Base-by-base conservation (phyloP, 176 grass and related monocot species). In the Oryza nivara region DNA sequence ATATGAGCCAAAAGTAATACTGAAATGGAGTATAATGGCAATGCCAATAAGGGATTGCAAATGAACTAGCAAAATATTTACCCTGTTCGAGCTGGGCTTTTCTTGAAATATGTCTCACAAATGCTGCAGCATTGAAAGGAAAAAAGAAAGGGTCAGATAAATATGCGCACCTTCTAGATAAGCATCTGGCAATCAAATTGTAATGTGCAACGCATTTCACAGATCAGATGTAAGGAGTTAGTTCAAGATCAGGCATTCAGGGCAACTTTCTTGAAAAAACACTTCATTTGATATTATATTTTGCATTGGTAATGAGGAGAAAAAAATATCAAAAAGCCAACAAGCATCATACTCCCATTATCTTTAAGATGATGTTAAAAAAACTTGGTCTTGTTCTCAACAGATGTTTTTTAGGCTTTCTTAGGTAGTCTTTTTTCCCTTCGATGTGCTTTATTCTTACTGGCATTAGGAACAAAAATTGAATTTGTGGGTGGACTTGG, bases 21-120 rank as follows among this genome's bases (percentile, higher is more conserved):
- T 65, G 9, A 84, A 89, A 60, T 67, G 67, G 69, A 86, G 63
- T 73, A 58, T 75, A 16, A 56, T 34, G 60, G n/a, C 7, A 80
- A 70, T 35, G 16, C 10, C 25, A 74, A 46, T 17, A 20, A 60
- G 40, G 7, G 58, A 65, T 23, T 2, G n/a, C 17, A 9, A 80
- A 67, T 20, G 40, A 68, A 23, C 1, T 32, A 86, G 23, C 19
- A 28, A 25, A 74, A 41, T 38, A 90, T 47, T 88, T 92, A 99
- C 96, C 96, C 93, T 85, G 40, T 99, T 81, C 89, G 92, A 92
- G 82, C 88, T 48, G 96, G 93, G 79, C 67, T 77, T 83, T 99
- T 99, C 93, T 96, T 99, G 89, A 96, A 96, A 86, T 99, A 99
- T 73, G 96, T 99, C 78, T 99, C 96, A 63, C 96, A 99, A 83